These are phyloP conservation scores for Linum usitatissimum DNA, from an alignment of 345 rosid species.

Conservation along the genomic window DNA sequence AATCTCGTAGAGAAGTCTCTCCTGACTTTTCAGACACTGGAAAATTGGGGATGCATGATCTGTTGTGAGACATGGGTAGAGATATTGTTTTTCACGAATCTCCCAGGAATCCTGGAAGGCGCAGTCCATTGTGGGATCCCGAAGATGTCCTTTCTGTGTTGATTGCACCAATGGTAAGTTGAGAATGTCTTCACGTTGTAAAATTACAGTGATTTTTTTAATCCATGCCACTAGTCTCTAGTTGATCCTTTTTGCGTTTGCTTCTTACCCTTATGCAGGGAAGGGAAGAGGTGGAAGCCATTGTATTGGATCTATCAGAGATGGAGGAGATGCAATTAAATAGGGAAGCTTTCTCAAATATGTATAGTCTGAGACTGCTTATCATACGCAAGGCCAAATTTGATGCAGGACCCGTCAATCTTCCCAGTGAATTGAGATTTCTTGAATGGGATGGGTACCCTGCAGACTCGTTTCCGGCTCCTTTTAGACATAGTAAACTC, in stretches of 20 bases:
- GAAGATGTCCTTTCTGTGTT: not conserved
- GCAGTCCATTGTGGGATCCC: not conserved
- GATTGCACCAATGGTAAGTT: not conserved
- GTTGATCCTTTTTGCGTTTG: not conserved
- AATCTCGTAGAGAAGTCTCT: not conserved
- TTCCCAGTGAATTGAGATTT: slow-evolving; percentile 14
- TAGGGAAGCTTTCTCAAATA: slow-evolving; percentile 8
- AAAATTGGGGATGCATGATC: not conserved
- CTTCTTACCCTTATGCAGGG: slow-evolving; percentile 6
- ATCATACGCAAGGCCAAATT: slow-evolving; percentile 10
- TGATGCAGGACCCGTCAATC: slow-evolving; percentile 1
- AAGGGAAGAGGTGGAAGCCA: slow-evolving; percentile 9
- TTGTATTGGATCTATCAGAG: slow-evolving; percentile 12
- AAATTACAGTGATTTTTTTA: too few species aligned
- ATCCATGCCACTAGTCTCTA: too few species aligned
- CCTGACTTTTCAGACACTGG: not conserved
- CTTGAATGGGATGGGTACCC: slow-evolving; percentile 17
- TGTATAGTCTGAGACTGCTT: slow-evolving; percentile 12
- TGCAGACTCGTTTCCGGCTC: slow-evolving; percentile 11
- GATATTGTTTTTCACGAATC: not conserved
- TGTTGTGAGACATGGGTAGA: not conserved
- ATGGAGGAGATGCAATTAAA: slow-evolving; percentile 8
- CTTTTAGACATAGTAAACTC: slow-evolving; percentile 12
- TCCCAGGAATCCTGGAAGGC: not conserved
- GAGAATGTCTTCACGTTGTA: not conserved